Percentiles rank a stretch among this genome's conserved stretches.
These are phyloP conservation scores for Lichtheimia corymbifera DNA, from an alignment of 371 early-diverging fungal species.

Conservation along the genomic window DNA sequence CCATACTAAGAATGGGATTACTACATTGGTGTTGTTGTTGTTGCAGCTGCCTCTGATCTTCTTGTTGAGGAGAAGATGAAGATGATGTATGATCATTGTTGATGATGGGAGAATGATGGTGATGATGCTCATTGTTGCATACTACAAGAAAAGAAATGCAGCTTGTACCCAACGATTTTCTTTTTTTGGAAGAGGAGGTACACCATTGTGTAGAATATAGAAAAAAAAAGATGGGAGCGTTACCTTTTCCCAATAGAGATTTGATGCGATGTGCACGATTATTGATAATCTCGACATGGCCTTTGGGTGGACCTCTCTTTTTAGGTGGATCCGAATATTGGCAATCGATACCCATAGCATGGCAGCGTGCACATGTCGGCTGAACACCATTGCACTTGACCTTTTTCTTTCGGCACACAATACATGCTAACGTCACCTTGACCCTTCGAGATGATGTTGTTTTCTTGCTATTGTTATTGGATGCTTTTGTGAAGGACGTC, in stretches of 20 bases:
- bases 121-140: not conserved
- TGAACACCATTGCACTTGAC: slow-evolving; percentile 51
- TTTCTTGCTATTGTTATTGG: slow-evolving; percentile 3
- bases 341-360: slow-evolving; percentile 30
- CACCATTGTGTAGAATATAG: not conserved
- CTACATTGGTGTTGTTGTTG: slow-evolving; percentile 6
- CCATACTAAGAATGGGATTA: not conserved
- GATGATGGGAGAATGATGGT: not conserved
- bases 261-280: slow-evolving; percentile 69
- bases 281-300: slow-evolving; percentile 73
- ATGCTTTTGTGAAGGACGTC: not conserved
- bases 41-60: slow-evolving; percentile 4
- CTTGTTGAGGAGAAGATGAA: not conserved
- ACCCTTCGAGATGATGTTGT: slow-evolving; percentile 28
- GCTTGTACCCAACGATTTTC: not conserved
- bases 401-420: slow-evolving; percentile 49
- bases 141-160: not conserved
- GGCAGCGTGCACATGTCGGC: slow-evolving; percentile 45
- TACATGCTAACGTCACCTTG: slow-evolving; percentile 51
- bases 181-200: slow-evolving; percentile 1
- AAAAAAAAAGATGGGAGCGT: not conserved
- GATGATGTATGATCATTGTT: slow-evolving; percentile 4
- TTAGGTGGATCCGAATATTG: slow-evolving; percentile 37
- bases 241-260: slow-evolving; percentile 42
- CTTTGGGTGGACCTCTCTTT: slow-evolving; percentile 73